A percentile compares a stretch with the other conserved stretches of the same genome.
Conservation (phyloP, 2,329 filamentous ascomycete genomes). For the Fusarium sp. region DNA sequence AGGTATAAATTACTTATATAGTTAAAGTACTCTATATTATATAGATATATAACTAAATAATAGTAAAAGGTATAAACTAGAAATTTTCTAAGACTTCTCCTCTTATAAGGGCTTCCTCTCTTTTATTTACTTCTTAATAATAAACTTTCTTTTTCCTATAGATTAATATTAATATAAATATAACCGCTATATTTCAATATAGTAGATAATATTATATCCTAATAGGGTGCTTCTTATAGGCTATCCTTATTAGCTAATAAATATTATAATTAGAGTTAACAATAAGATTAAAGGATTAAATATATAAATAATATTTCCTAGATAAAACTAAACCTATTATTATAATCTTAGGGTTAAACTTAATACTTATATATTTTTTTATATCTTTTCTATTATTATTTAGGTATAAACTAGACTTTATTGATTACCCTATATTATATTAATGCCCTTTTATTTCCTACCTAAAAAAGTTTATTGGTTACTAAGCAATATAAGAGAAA, state of each 20-base stretch:
- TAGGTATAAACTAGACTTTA: not conserved
- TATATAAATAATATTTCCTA: constrained; percentile 3
- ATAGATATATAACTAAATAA: constrained; percentile 9
- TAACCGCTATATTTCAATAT: not conserved
- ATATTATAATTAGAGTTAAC: not conserved
- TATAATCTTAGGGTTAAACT: not conserved
- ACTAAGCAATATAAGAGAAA: not conserved
- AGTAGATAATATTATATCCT: constrained; percentile 5
- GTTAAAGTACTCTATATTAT: constrained; percentile 5
- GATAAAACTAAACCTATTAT: constrained; percentile 3
- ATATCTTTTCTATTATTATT: constrained; percentile 5
- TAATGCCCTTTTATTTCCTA: not conserved
- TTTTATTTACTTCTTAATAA: constrained; percentile 10
- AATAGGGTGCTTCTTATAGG: constrained; percentile 7
- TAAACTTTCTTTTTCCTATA: constrained; percentile 16
- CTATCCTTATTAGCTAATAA: constrained; percentile 7
- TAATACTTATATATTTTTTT: constrained; percentile 7
- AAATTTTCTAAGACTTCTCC: not conserved
- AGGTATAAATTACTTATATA: constrained; percentile 2
- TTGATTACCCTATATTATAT: not conserved
- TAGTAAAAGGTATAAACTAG: constrained; percentile 1
- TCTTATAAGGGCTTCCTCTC: constrained; percentile 4
- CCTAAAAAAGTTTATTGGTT: not conserved
- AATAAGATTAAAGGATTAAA: not conserved
- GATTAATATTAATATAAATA: constrained; percentile 5